Evolutionary conservation across 106 monocot species (phyloP).

Genomic region (Narthecium ossifragum): DNA sequence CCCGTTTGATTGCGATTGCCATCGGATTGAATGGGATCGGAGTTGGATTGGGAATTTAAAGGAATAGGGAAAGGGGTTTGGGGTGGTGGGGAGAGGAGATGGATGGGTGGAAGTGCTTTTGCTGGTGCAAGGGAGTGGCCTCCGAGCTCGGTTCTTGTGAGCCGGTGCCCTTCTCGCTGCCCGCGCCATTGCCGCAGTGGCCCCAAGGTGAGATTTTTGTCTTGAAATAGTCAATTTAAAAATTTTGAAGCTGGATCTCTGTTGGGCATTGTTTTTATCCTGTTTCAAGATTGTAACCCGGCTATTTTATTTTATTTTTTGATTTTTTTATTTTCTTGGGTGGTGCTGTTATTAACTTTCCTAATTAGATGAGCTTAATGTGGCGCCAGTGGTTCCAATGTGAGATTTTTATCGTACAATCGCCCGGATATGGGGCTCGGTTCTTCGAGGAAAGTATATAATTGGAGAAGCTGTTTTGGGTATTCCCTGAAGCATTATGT

Average conservation of each 20-base stretch:
- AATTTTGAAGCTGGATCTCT: not conserved
- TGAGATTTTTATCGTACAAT: too few relatives aligned
- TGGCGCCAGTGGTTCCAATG: too few relatives aligned
- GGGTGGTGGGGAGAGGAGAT: conserved; percentile 5
- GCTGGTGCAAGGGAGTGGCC: conserved; percentile 24
- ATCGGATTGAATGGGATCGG: not conserved
- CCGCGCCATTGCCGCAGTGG: conserved; percentile 48
- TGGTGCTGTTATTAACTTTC: not conserved
- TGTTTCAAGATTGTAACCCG: not conserved
- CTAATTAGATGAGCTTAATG: too few relatives aligned
- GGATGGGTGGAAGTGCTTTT: conserved; percentile 39
- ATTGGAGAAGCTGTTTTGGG: not conserved
- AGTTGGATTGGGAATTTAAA: not conserved
- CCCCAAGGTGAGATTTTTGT: conserved; percentile 36
- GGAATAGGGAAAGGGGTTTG: not conserved
- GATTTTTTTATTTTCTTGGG: conserved; percentile 1
- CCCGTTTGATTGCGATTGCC: not conserved
- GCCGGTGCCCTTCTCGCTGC: conserved; percentile 44
- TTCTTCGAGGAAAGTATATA: not conserved
- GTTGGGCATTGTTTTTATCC: not conserved
- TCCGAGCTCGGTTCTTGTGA: conserved; percentile 1
- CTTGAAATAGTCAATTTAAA: not conserved
- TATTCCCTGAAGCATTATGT: not conserved
- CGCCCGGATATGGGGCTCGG: not conserved
- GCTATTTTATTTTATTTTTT: not conserved